Conservation (phyloP, 2,329 filamentous ascomycete species). For the Ceratocystis colombiana region DNA sequence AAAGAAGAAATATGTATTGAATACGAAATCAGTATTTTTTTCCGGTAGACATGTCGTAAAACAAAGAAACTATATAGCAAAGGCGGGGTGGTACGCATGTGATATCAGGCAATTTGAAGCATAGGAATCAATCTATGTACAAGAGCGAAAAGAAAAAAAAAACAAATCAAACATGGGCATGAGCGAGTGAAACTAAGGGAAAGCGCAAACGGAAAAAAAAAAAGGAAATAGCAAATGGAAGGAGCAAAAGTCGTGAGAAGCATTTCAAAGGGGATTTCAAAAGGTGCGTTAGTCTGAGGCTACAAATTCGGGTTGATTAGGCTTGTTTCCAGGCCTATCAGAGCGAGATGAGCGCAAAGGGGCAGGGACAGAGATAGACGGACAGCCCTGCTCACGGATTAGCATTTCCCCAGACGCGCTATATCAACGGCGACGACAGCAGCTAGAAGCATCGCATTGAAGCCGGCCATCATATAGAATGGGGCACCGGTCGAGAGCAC, state of each 20-base stretch:
- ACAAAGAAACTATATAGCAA: not conserved
- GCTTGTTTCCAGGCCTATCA: no score
- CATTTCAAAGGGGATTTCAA: not conserved
- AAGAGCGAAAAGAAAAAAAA: not conserved
- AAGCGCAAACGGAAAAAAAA: not conserved
- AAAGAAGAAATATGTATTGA: no score
- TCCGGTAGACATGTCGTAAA: not conserved
- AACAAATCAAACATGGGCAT: not conserved
- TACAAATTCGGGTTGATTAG: no score
- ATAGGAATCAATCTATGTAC: constrained; percentile 5
- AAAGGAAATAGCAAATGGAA: not conserved
- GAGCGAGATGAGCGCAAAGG: no score
- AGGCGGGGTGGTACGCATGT: not conserved
- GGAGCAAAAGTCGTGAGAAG: not conserved
- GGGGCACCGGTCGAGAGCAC: constrained; percentile 61
- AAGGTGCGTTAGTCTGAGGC: no score
- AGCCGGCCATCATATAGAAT: constrained; percentile 87
- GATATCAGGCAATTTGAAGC: constrained; percentile 1
- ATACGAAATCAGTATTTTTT: not conserved
- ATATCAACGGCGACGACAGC: constrained; percentile 45
- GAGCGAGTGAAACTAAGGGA: no score
- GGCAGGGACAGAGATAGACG: not conserved
- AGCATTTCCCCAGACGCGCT: constrained; percentile 28
- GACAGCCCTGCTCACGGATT: not conserved
- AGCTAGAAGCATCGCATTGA: constrained; percentile 65